Conservation (phyloP, 2,329 filamentous ascomycete genomes). For the Bisporella sp. region DNA sequence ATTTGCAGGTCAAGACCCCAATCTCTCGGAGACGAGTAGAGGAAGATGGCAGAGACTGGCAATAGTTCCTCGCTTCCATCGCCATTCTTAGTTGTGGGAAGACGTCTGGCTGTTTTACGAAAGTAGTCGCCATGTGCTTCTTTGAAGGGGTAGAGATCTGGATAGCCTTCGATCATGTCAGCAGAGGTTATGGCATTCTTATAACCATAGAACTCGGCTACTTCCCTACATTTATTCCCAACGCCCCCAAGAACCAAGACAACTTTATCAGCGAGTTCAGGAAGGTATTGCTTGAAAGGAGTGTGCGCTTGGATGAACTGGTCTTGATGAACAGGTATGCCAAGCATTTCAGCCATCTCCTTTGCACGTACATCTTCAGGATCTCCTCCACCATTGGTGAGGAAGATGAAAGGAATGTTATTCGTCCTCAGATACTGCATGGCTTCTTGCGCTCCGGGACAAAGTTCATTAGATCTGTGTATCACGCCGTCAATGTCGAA, state of each 20-base stretch:
- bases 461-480: constrained; percentile 60
- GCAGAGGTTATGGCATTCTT: constrained; percentile 63
- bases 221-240: constrained; percentile 62
- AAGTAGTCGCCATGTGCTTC: constrained; percentile 37
- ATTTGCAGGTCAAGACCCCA: constrained; percentile 67
- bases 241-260: constrained; percentile 63
- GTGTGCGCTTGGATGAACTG: constrained; percentile 72
- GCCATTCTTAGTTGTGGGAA: constrained; percentile 19
- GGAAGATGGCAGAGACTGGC: constrained; percentile 55
- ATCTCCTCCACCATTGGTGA: constrained; percentile 67
- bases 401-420: constrained; percentile 65
- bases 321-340: constrained; percentile 49
- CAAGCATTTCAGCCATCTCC: constrained; percentile 58
- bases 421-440: constrained; percentile 63
- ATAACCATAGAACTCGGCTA: constrained; percentile 66
- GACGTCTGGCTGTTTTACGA: constrained; percentile 44
- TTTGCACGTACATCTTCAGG: constrained; percentile 54
- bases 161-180: constrained; percentile 63
- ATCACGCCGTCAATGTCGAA: constrained; percentile 72
- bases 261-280: constrained; percentile 60
- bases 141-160: constrained; percentile 58
- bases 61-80: neutral
- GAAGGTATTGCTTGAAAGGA: constrained; percentile 61
- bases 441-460: constrained; percentile 55
- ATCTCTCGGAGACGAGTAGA: constrained; percentile 64